Percentiles rank a stretch among this genome's conserved stretches.
phyloP scores from a whole-genome alignment of 1,284 basidiomycete genomes.

The Taiwanofungus camphoratus region DNA sequence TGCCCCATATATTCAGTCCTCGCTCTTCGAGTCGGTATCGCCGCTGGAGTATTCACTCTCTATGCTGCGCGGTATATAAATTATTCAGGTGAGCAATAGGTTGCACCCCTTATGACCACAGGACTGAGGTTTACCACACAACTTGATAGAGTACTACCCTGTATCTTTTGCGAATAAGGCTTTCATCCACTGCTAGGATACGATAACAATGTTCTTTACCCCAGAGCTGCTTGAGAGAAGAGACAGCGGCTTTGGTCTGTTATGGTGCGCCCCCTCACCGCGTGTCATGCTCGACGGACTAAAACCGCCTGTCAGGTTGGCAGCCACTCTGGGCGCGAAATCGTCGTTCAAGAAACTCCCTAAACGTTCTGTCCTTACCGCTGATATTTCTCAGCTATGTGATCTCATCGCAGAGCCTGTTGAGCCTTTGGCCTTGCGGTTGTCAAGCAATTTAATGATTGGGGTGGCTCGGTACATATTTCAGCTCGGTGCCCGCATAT shows the following conservation, averaged over 20 bases:
- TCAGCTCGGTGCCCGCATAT: conserved; percentile 17
- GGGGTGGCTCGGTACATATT: conserved; percentile 75
- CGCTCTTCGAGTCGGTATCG: too few species aligned
- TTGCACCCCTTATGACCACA: too few species aligned
- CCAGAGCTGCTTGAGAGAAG: conserved; percentile 65
- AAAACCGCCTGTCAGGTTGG: conserved; percentile 60
- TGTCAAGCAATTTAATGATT: conserved; percentile 83
- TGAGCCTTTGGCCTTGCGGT: conserved; percentile 80
- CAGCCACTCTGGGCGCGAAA: conserved; percentile 81
- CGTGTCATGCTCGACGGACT: too few species aligned
- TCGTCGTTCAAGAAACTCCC: conserved; percentile 80
- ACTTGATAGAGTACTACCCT: too few species aligned
- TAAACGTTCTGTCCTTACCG: conserved; percentile 71
- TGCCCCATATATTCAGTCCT: too few species aligned
- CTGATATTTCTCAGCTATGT: conserved; percentile 77
- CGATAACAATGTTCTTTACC: conserved; percentile 79
- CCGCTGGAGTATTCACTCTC: too few species aligned
- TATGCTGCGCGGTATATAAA: too few species aligned
- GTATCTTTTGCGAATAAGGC: too few species aligned
- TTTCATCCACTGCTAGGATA: too few species aligned
- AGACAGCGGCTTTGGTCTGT: conserved; percentile 75
- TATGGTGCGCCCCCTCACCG: conserved; percentile 52
- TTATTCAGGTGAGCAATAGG: too few species aligned
- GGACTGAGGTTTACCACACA: too few species aligned
- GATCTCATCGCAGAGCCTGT: conserved; percentile 71